Conservation (phyloP, 208 protist genomes). For the Trypanosoma cruzi region DNA sequence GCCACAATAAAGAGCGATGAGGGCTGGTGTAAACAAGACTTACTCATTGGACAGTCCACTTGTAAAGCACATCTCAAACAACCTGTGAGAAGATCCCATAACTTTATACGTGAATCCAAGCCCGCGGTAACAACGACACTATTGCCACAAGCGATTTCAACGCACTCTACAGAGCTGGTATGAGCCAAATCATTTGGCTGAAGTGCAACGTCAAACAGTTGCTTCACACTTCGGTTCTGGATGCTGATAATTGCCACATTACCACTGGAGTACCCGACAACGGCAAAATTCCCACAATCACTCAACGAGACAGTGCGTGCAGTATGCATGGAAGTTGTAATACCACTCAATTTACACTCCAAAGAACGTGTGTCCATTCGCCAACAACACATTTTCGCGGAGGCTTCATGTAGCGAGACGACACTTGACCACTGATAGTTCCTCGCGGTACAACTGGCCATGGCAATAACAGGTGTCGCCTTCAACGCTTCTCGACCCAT, state of each 20-base stretch:
- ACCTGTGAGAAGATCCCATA: conserved; percentile 64
- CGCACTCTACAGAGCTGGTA: conserved; percentile 69
- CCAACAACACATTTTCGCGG: conserved; percentile 76
- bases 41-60: conserved; percentile 58
- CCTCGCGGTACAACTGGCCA: conserved; percentile 65
- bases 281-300: conserved; percentile 88
- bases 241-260: conserved; percentile 71
- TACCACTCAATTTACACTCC: conserved; percentile 80
- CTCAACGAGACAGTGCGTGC: conserved; percentile 78
- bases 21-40: conserved; percentile 73
- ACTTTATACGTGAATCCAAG: conserved; percentile 75
- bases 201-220: conserved; percentile 67
- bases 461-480: conserved; percentile 65
- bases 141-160: conserved; percentile 80
- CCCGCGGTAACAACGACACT: conserved; percentile 71
- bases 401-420: conserved; percentile 78
- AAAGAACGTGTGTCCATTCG: conserved; percentile 78
- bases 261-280: conserved; percentile 88
- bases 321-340: conserved; percentile 66
- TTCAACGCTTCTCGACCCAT: conserved; percentile 66
- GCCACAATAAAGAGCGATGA: conserved; percentile 77
- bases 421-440: conserved; percentile 90
- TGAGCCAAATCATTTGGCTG: conserved; percentile 39
- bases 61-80: conserved; percentile 41
- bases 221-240: conserved; percentile 77